Evolutionary conservation across 2,329 filamentous ascomycete genomes (phyloP).

Genomic region (Cryphonectria nitschkei): DNA sequence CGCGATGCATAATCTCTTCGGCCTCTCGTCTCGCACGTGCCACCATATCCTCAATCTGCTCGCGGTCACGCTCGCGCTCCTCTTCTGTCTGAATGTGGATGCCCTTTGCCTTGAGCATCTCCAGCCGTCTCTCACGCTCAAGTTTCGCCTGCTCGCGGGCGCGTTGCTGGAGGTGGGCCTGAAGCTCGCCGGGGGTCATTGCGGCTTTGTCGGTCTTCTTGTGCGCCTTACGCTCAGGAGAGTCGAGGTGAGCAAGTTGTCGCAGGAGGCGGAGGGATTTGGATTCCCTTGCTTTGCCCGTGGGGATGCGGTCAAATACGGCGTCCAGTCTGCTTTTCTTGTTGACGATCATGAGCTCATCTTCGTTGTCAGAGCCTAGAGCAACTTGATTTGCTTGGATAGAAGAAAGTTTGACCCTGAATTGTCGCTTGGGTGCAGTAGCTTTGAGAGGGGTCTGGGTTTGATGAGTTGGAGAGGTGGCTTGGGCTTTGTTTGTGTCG

Average conservation of each 20-base stretch:
- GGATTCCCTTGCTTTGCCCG: constrained; percentile 64
- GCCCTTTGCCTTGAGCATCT: constrained; percentile 77
- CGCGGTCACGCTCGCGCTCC: constrained; percentile 79
- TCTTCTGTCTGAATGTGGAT: constrained; percentile 82
- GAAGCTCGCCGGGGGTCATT: constrained; percentile 73
- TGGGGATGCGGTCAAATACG: constrained; percentile 73
- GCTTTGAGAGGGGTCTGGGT: constrained; percentile 19
- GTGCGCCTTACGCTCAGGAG: constrained; percentile 58
- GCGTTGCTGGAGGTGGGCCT: constrained; percentile 67
- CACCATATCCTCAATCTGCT: constrained; percentile 85
- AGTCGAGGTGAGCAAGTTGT: constrained; percentile 72
- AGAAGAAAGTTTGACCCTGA: constrained; percentile 55
- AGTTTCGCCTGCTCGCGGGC: constrained; percentile 79
- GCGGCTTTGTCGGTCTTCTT: constrained; percentile 50
- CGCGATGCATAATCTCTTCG: constrained; percentile 74
- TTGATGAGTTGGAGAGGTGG: constrained; percentile 37
- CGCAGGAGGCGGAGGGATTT: constrained; percentile 70
- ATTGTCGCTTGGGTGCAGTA: constrained; percentile 45
- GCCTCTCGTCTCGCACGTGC: constrained; percentile 83
- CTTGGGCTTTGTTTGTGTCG: constrained; percentile 67
- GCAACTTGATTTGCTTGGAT: constrained; percentile 43
- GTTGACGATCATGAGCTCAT: constrained; percentile 65
- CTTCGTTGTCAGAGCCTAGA: constrained; percentile 52
- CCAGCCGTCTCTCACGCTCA: constrained; percentile 77
- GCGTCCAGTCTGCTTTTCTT: constrained; percentile 55